These are phyloP conservation scores for Phytopythium boreale DNA, from an alignment of 352 stramenopile genomes.

Conservation along the genomic window DNA sequence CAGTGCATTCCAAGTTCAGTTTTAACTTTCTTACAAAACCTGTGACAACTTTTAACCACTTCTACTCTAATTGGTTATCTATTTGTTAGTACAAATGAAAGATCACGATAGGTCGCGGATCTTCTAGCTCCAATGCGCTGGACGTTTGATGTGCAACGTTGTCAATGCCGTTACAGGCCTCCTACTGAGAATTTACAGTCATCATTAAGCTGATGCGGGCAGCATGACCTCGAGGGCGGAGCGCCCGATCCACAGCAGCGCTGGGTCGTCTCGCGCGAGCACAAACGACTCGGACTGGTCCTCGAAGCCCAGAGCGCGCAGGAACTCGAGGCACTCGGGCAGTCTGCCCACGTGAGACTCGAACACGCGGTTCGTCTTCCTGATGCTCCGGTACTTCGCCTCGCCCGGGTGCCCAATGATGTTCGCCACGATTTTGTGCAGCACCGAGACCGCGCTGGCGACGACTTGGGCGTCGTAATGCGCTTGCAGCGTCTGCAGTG, in stretches of 20 bases:
- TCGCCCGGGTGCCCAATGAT: constrained; percentile 55
- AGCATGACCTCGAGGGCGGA: constrained; percentile 56
- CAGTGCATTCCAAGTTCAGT: neutral
- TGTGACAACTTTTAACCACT: no score
- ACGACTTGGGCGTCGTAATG: constrained; percentile 31
- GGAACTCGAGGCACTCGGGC: constrained; percentile 63
- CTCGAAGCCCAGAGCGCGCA: constrained; percentile 62
- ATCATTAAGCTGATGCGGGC: constrained; percentile 12
- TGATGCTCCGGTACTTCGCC: constrained; percentile 62
- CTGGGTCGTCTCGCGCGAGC: constrained; percentile 54
- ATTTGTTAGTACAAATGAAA: neutral
- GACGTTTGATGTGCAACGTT: neutral
- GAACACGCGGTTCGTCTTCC: constrained; percentile 66
- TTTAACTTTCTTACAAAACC: no score
- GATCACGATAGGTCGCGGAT: no score
- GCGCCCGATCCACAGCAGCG: constrained; percentile 67
- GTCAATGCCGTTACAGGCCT: no score
- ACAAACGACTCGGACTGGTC: constrained; percentile 53
- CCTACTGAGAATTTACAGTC: neutral
- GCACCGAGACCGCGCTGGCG: constrained; percentile 31
- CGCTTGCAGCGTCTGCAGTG: constrained; percentile 33
- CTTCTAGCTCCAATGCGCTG: no score
- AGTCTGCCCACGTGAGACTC: constrained; percentile 38
- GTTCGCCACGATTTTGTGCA: constrained; percentile 76
- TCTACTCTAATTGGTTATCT: neutral